Conservation (phyloP, 1,284 basidiomycete species). For the Sphaerobolus stellatus region DNA sequence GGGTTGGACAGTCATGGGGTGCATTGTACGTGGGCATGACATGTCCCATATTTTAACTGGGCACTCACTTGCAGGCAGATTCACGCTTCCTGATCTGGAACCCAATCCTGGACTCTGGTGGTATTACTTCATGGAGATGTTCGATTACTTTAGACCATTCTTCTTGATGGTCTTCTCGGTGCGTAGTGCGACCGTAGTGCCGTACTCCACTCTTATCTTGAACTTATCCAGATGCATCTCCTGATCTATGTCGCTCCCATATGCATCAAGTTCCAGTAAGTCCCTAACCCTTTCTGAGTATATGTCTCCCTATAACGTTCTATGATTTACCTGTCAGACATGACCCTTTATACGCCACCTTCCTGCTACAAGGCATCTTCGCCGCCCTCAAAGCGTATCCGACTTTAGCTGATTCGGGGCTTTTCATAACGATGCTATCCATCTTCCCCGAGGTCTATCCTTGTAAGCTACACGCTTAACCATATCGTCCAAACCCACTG, state of each 20-base stretch:
- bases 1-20: slow-evolving; percentile 81
- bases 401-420: slow-evolving; percentile 82
- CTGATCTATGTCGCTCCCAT: slow-evolving; percentile 83
- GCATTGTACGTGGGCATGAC: slow-evolving; percentile 61
- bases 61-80: slow-evolving; percentile 36
- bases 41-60: slow-evolving; percentile 3
- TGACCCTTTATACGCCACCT: slow-evolving; percentile 81
- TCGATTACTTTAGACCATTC: slow-evolving; percentile 95
- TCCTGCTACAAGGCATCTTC: slow-evolving; percentile 76
- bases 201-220: slow-evolving; percentile 16
- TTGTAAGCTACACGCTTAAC: slow-evolving; percentile 51
- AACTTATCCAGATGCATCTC: slow-evolving; percentile 72
- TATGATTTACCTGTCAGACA: slow-evolving; percentile 53
- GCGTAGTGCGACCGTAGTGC: slow-evolving; percentile 29
- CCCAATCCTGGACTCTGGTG: slow-evolving; percentile 96
- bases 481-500: slow-evolving; percentile 15
- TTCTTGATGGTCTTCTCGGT: slow-evolving; percentile 96
- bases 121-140: slow-evolving; percentile 99
- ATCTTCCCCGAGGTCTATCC: slow-evolving; percentile 84
- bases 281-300: slow-evolving; percentile 8
- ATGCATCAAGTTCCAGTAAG: slow-evolving; percentile 83
- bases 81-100: slow-evolving; percentile 80
- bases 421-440: slow-evolving; percentile 79
- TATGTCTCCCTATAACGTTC: neutral
- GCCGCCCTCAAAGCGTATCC: slow-evolving; percentile 92